Percentiles rank a stretch among this genome's conserved stretches.
These are phyloP conservation scores for Aspergillus viridinutans DNA, from an alignment of 2,329 filamentous ascomycete species.

Conservation along the genomic window DNA sequence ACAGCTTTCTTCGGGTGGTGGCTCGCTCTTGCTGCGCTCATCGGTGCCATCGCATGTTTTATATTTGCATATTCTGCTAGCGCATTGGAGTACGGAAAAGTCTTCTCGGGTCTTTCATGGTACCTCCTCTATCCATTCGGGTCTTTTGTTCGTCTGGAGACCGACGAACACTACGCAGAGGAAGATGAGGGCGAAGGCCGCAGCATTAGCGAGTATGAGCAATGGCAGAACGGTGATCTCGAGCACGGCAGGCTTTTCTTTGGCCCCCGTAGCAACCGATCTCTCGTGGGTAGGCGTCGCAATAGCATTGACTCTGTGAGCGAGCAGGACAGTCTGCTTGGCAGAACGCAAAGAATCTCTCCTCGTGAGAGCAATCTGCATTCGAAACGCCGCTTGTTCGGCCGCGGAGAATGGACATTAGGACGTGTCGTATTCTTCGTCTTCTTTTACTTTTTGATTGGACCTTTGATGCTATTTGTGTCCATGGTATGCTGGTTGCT, in stretches of 20 bases:
- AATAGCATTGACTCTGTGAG: constrained; percentile 84
- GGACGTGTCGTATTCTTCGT: constrained; percentile 93
- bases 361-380: constrained; percentile 41
- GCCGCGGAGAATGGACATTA: constrained; percentile 90
- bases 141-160: constrained; percentile 87
- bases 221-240: constrained; percentile 96
- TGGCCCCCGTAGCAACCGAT: constrained; percentile 70
- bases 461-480: constrained; percentile 77
- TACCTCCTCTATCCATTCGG: constrained; percentile 97
- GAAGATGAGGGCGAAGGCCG: constrained; percentile 94
- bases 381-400: constrained; percentile 82
- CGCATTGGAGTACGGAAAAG: constrained; percentile 76
- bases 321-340: constrained; percentile 86
- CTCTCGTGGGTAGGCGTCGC: constrained; percentile 78
- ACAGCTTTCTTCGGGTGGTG: constrained; percentile 93
- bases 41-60: constrained; percentile 74
- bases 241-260: constrained; percentile 96
- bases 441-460: constrained; percentile 91
- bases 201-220: constrained; percentile 97
- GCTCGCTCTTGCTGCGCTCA: constrained; percentile 71
- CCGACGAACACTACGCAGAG: constrained; percentile 89
- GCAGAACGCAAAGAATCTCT: constrained; percentile 55
- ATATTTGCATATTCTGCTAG: constrained; percentile 74
- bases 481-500: constrained; percentile 91
- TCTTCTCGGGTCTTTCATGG: constrained; percentile 76